Evolutionary conservation across 441 rosid species (phyloP).

Genomic region (Populus hybrid): DNA sequence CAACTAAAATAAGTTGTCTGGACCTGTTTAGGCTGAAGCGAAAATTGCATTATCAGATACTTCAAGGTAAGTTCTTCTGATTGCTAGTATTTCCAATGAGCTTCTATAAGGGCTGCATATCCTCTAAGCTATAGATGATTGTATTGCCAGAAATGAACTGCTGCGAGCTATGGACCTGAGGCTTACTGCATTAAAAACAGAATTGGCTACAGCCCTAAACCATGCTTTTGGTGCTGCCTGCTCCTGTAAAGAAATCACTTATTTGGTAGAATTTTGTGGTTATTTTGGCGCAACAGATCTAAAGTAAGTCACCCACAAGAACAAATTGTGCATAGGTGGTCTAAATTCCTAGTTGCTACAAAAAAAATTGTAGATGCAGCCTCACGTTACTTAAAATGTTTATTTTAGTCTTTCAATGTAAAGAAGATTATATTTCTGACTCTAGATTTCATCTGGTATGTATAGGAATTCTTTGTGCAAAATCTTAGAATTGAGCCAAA

Average conservation of each 20-base stretch:
- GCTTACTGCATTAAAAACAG: conserved; percentile 48
- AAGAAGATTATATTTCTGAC: background rate
- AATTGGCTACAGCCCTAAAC: conserved; percentile 45
- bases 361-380: conserved; percentile 3
- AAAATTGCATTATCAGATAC: conserved; percentile 40
- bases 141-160: conserved; percentile 52
- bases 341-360: conserved; percentile 7
- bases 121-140: conserved; percentile 14
- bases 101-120: conserved; percentile 14
- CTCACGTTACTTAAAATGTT: background rate
- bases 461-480: conserved; percentile 38
- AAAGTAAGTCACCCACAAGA: conserved; percentile 44
- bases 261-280: conserved; percentile 42
- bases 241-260: conserved; percentile 36
- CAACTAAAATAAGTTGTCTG: conserved; percentile 20
- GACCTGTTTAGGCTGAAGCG: conserved; percentile 34
- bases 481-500: conserved; percentile 29
- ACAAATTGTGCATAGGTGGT: conserved; percentile 2
- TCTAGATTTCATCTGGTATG: conserved; percentile 9
- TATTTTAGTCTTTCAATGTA: background rate
- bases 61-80: conserved; percentile 44
- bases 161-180: conserved; percentile 62
- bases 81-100: conserved; percentile 8
- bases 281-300: conserved; percentile 50
- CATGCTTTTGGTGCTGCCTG: conserved; percentile 36